phyloP scores from a whole-genome alignment of 164 flowering plant species.

The Malania oleifera region DNA sequence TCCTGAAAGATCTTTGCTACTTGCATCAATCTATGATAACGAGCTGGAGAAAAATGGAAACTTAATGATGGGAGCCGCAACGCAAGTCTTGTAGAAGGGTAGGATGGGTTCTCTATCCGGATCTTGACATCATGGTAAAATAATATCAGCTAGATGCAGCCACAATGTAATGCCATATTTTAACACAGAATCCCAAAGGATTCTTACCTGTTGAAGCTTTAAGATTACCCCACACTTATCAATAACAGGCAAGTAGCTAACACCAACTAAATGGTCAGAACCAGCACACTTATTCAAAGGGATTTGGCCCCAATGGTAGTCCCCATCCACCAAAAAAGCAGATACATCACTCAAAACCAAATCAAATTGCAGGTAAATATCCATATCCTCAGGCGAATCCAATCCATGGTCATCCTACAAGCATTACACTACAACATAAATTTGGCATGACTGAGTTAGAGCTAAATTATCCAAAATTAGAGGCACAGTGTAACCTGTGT shows the following conservation, averaged over 20 bases:
- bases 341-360: slow-evolving; percentile 87
- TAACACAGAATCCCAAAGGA: too few relatives aligned
- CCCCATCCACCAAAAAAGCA: slow-evolving; percentile 94
- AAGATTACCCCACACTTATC: slow-evolving; percentile 84
- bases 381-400: slow-evolving; percentile 38
- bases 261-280: slow-evolving; percentile 15
- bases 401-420: slow-evolving; percentile 61
- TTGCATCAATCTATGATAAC: slow-evolving; percentile 93
- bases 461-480: not conserved
- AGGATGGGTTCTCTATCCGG: slow-evolving; percentile 49
- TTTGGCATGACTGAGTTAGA: not conserved
- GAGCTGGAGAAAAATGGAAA: slow-evolving; percentile 94
- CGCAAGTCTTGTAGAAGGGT: slow-evolving; percentile 82
- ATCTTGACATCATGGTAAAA: slow-evolving; percentile 41
- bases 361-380: slow-evolving; percentile 80
- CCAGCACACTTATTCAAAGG: slow-evolving; percentile 18
- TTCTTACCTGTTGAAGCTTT: slow-evolving; percentile 79
- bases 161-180: too few relatives aligned
- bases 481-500: slow-evolving; percentile 50
- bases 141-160: not conserved
- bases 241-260: slow-evolving; percentile 67
- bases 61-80: slow-evolving; percentile 76
- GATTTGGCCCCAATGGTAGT: slow-evolving; percentile 60
- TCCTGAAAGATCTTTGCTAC: slow-evolving; percentile 73
- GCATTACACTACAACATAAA: slow-evolving; percentile 6